Percentiles rank a stretch among this genome's conserved stretches.
phyloP scores from a whole-genome alignment of 208 protist species.

The Wallacemonas sp. region DNA sequence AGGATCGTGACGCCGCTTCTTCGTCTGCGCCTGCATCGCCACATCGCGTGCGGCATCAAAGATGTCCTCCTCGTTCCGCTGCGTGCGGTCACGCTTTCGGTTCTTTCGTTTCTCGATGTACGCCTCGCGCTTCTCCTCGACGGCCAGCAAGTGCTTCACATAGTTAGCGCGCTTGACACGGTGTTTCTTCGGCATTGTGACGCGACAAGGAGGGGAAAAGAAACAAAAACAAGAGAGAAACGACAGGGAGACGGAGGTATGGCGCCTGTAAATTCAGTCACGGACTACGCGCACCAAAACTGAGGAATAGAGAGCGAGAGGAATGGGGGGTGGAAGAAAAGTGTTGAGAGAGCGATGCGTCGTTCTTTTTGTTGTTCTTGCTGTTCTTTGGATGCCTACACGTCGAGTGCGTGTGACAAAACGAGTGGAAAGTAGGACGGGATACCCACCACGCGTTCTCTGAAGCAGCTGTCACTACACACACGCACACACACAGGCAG shows the following conservation, averaged over 20 bases:
- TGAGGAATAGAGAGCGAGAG: too few relatives aligned
- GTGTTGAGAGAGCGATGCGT: too few relatives aligned
- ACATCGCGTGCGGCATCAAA: slow-evolving; percentile 19
- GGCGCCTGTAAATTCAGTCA: background rate
- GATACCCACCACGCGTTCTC: too few relatives aligned
- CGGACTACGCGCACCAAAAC: too few relatives aligned
- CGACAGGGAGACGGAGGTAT: slow-evolving; percentile 4
- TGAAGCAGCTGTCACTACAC: too few relatives aligned
- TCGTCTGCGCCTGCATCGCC: slow-evolving; percentile 17
- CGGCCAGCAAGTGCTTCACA: slow-evolving; percentile 61
- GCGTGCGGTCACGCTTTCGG: slow-evolving; percentile 63
- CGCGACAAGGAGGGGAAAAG: background rate
- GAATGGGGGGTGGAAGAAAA: too few relatives aligned
- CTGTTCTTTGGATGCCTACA: too few relatives aligned
- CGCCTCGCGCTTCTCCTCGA: slow-evolving; percentile 74
- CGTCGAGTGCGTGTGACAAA: too few relatives aligned
- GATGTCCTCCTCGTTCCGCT: slow-evolving; percentile 44
- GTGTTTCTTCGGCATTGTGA: slow-evolving; percentile 87
- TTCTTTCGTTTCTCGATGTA: slow-evolving; percentile 75
- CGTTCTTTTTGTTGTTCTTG: too few relatives aligned
- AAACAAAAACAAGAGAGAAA: background rate
- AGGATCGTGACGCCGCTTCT: slow-evolving; percentile 31
- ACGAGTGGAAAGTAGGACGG: too few relatives aligned
- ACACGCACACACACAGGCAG: too few relatives aligned
- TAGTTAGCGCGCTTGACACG: slow-evolving; percentile 87